phyloP scores from a whole-genome alignment of 179 eudicot genomes.

The Vitellaria paradoxa region DNA sequence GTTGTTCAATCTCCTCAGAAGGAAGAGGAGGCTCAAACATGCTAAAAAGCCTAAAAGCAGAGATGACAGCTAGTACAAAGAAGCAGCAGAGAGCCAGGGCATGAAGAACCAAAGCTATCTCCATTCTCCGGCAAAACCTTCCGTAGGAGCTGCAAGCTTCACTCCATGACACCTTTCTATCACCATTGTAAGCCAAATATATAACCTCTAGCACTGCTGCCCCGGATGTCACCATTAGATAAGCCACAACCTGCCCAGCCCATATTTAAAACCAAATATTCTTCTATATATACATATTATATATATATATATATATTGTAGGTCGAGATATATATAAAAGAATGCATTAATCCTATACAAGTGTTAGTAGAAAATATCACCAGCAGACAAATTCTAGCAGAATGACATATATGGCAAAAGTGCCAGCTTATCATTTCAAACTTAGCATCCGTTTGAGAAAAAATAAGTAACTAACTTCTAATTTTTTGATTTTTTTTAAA shows the following conservation, averaged over 20 bases:
- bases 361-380: too few species aligned
- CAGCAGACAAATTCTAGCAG: too few species aligned
- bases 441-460: too few species aligned
- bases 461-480: too few species aligned
- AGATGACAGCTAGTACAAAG: constrained; percentile 55
- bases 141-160: constrained; percentile 72
- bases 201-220: constrained; percentile 58
- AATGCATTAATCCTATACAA: too few species aligned
- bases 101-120: constrained; percentile 53
- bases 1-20: constrained; percentile 37
- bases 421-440: too few species aligned
- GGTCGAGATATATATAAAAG: not conserved
- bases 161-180: constrained; percentile 71
- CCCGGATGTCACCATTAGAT: constrained; percentile 71
- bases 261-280: not conserved
- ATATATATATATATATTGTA: too few species aligned
- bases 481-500: too few species aligned
- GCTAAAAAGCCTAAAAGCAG: constrained; percentile 66
- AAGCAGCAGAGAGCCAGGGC: constrained; percentile 57
- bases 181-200: constrained; percentile 72
- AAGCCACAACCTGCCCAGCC: constrained; percentile 58
- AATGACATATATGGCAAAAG: too few species aligned
- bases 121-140: constrained; percentile 57
- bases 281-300: not conserved
- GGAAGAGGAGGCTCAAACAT: constrained; percentile 58